Evolutionary conservation across 1,284 basidiomycete species (phyloP), one percentile per base, ranked within the genome.

Genomic region (Fomes fomentarius): DNA sequence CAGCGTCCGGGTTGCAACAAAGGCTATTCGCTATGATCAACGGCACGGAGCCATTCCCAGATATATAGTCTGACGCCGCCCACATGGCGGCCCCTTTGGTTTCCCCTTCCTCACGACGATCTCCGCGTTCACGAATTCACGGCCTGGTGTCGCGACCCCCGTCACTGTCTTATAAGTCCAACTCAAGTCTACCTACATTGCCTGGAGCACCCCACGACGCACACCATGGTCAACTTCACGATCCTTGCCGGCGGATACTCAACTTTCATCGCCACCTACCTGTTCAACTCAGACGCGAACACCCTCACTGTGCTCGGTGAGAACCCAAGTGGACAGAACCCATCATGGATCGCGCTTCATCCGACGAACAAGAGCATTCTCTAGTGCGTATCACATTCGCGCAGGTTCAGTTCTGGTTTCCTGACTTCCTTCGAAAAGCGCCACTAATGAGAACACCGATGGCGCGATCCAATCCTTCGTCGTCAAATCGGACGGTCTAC

Each of bases 161-260:
- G 19, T 46, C 54, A 31, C 42, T 12, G 42, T 49, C 26, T 37
- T 24, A 24, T 42, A 24, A 49, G 28, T 35, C 34, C 39, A 43
- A 31, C 34, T 35, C 37, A 8, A 10, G 14, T 28, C 17, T n/a
- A n/a, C 14, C 25, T 19, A 12, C 25, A 25, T 22, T 39, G 26
- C 50, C 48, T 34, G 45, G 44, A n/a, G 28, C 54, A 41, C 44
- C 30, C 31, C 19, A 28, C 37, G 35, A 35, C 39, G 41, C 31
- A 33, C 40, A 56, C 50, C 49, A 84, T 84, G 82, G 81, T 84
- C 60, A 74, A 79, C 54, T 81, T 83, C 67, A 83, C 76, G n/a
- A 83, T 87, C 50, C 73, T 85, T 41, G 83, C 83, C 31, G 84
- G 84, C 35, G 83, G 83, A 15, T 85, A 83, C 65, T 74, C 79